Evolutionary conservation across 495 filamentous ascomycete genomes (phyloP).

Genomic region (Lepidopterella palustris): DNA sequence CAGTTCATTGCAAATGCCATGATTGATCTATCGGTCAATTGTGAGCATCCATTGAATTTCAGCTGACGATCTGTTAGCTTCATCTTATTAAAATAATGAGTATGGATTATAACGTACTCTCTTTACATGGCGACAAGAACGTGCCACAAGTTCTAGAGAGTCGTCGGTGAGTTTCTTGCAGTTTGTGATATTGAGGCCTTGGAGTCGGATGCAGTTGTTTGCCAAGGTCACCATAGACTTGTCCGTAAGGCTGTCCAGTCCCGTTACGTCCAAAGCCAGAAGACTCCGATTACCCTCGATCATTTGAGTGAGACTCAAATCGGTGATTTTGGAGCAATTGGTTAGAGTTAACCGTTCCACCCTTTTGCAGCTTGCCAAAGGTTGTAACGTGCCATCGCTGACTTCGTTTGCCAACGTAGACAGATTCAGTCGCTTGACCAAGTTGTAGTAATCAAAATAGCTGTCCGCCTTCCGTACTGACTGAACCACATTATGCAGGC

Average conservation of each 20-base stretch:
- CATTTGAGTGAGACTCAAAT: conserved; percentile 72
- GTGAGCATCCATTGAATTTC: conserved; percentile 83
- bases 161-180: conserved; percentile 81
- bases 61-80: conserved; percentile 49
- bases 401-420: conserved; percentile 67
- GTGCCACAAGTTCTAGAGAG: conserved; percentile 72
- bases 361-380: conserved; percentile 77
- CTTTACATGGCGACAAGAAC: conserved; percentile 80
- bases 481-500: conserved; percentile 67
- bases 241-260: conserved; percentile 72
- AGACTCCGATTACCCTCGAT: conserved; percentile 73
- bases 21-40: conserved; percentile 73
- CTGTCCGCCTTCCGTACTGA: conserved; percentile 62
- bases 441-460: conserved; percentile 77
- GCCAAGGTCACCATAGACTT: conserved; percentile 73
- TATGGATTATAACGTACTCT: conserved; percentile 51
- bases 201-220: conserved; percentile 71
- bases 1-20: conserved; percentile 81
- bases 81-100: not conserved
- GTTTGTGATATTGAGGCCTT: conserved; percentile 87
- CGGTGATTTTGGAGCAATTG: conserved; percentile 78
- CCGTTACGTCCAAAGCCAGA: conserved; percentile 86
- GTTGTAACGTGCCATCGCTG: conserved; percentile 82
- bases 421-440: conserved; percentile 87
- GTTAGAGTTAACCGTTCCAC: conserved; percentile 93